These are phyloP conservation scores for Diphasiastrum complanatum DNA, from an alignment of 83 land plant genomes.

Conservation along the genomic window DNA sequence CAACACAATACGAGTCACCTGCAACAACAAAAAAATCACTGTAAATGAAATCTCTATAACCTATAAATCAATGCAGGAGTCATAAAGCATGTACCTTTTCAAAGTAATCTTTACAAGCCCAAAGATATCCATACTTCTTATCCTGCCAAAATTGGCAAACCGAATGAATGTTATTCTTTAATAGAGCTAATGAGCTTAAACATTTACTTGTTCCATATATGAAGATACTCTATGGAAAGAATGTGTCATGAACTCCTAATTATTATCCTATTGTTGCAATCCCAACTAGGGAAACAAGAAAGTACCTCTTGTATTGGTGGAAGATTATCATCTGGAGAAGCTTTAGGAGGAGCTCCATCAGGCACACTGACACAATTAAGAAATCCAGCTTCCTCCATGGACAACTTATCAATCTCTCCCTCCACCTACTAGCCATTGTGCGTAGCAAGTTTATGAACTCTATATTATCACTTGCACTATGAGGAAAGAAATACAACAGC, in stretches of 20 bases:
- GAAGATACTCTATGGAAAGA: too few species aligned
- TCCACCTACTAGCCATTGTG: neutral
- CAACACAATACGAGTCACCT: slow-evolving; percentile 79
- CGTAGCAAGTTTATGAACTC: neutral
- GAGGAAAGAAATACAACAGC: neutral
- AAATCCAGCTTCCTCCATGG: slow-evolving; percentile 2
- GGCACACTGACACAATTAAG: neutral
- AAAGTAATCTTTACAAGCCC: slow-evolving; percentile 83
- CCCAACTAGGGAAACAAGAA: too few species aligned
- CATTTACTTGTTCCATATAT: too few species aligned
- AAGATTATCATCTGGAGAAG: neutral
- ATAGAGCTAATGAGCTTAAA: too few species aligned
- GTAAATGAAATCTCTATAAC: neutral
- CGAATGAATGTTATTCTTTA: too few species aligned
- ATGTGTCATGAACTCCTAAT: too few species aligned
- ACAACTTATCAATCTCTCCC: neutral
- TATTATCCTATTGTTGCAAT: too few species aligned
- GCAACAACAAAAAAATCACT: neutral
- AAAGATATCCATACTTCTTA: slow-evolving; percentile 69
- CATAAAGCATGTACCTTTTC: slow-evolving; percentile 36
- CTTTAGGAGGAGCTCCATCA: neutral
- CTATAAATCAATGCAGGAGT: neutral
- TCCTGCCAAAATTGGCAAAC: too few species aligned
- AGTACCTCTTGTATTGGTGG: too few species aligned
- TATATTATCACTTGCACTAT: neutral